Conservation (phyloP, 768 basidiomycete genomes). For the Suillus tomentosus region DNA sequence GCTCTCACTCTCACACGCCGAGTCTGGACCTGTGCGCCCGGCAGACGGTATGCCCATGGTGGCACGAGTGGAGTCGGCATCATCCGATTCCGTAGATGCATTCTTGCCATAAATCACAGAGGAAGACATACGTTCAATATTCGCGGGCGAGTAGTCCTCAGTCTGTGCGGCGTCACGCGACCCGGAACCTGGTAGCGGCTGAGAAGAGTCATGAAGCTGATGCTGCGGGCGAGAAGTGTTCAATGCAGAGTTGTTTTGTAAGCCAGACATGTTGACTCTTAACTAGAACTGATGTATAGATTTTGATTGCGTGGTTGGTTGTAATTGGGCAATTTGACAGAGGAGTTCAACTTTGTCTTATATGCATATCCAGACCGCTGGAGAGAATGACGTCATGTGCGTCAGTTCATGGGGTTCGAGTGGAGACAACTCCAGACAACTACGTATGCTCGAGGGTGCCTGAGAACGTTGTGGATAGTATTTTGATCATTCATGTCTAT, state of each 20-base stretch:
- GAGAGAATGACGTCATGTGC: not conserved
- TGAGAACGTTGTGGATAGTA: too few species aligned
- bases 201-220: slow-evolving; percentile 49
- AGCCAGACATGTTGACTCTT: not conserved
- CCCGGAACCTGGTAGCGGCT: slow-evolving; percentile 48
- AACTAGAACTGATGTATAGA: not conserved
- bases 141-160: slow-evolving; percentile 42
- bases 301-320: not conserved
- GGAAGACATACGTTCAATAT: slow-evolving; percentile 35
- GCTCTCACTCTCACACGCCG: not conserved
- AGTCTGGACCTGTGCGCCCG: not conserved
- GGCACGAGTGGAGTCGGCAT: not conserved
- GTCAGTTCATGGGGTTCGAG: not conserved
- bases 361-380: not conserved
- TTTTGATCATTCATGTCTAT: too few species aligned
- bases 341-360: not conserved
- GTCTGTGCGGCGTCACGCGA: slow-evolving; percentile 26
- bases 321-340: not conserved
- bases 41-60: not conserved
- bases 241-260: slow-evolving; percentile 18
- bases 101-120: not conserved
- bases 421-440: not conserved
- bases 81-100: not conserved
- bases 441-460: not conserved
- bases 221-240: slow-evolving; percentile 34